phyloP scores from a whole-genome alignment of 2,329 filamentous ascomycete species.

The Curvularia sp. region DNA sequence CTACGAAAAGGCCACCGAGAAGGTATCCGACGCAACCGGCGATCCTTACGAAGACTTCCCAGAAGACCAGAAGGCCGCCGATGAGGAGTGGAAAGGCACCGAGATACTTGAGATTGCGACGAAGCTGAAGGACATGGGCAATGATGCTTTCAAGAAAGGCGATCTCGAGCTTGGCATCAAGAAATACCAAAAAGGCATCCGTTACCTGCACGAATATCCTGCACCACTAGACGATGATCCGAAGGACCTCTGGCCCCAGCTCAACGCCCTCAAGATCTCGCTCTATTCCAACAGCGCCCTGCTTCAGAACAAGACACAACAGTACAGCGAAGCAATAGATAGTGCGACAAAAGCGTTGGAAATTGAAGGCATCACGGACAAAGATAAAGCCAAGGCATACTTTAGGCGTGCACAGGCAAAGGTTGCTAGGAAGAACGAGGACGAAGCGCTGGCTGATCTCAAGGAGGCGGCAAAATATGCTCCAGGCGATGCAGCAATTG shows the following conservation, averaged over 20 bases:
- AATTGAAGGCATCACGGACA: constrained; percentile 67
- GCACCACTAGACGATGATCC: constrained; percentile 73
- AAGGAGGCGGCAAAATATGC: constrained; percentile 54
- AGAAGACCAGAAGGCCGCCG: constrained; percentile 71
- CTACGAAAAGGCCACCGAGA: constrained; percentile 70
- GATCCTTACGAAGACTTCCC: constrained; percentile 96
- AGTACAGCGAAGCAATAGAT: constrained; percentile 73
- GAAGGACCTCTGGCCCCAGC: constrained; percentile 68
- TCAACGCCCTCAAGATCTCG: constrained; percentile 79
- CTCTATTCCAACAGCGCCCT: constrained; percentile 90
- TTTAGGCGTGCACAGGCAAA: constrained; percentile 83
- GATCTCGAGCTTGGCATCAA: constrained; percentile 75
- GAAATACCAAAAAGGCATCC: constrained; percentile 93
- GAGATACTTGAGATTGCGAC: constrained; percentile 79
- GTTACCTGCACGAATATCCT: constrained; percentile 87
- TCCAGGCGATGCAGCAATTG: constrained; percentile 77
- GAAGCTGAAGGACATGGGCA: constrained; percentile 90
- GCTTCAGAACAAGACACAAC: constrained; percentile 79
- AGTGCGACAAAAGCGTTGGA: constrained; percentile 77
- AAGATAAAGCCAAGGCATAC: constrained; percentile 86
- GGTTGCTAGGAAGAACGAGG: constrained; percentile 81
- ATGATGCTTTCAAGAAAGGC: constrained; percentile 85
- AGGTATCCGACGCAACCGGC: constrained; percentile 78
- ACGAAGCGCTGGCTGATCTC: constrained; percentile 65
- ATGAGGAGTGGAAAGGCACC: constrained; percentile 68